phyloP scores from a whole-genome alignment of 495 filamentous ascomycete genomes.

The Aspergillus diversus region DNA sequence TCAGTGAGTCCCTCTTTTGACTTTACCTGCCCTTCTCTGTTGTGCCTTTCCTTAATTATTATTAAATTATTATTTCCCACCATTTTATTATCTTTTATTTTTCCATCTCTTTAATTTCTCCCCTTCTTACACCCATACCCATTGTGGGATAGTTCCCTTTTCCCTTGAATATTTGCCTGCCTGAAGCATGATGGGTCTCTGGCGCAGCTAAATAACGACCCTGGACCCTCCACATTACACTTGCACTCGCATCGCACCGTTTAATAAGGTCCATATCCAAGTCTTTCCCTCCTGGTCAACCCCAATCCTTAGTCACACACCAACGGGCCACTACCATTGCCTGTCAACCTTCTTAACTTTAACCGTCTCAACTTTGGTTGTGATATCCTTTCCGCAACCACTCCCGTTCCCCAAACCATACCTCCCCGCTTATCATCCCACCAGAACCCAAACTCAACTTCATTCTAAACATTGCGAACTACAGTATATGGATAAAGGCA shows the following conservation, averaged over 20 bases:
- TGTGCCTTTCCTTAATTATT: slow-evolving; percentile 19
- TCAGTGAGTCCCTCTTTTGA: slow-evolving; percentile 23
- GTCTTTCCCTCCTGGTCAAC: slow-evolving; percentile 10
- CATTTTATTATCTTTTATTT: slow-evolving; percentile 18
- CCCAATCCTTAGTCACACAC: slow-evolving; percentile 17
- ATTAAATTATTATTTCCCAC: slow-evolving; percentile 15
- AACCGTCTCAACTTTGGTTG: slow-evolving; percentile 17
- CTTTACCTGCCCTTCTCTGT: slow-evolving; percentile 21
- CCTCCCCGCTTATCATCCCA: slow-evolving; percentile 6
- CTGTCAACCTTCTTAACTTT: slow-evolving; percentile 25
- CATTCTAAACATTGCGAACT: slow-evolving; percentile 13
- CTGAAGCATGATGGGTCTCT: slow-evolving; percentile 38
- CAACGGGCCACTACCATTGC: slow-evolving; percentile 26
- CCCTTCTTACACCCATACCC: slow-evolving; percentile 21
- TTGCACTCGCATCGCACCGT: slow-evolving; percentile 37
- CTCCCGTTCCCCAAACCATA: slow-evolving; percentile 11
- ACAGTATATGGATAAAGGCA: slow-evolving; percentile 13
- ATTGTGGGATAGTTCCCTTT: slow-evolving; percentile 23
- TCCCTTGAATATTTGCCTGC: slow-evolving; percentile 16
- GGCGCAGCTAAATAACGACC: slow-evolving; percentile 53
- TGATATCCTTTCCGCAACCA: slow-evolving; percentile 17
- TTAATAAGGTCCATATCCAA: slow-evolving; percentile 33
- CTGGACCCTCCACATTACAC: slow-evolving; percentile 49
- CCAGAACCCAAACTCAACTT: slow-evolving; percentile 13
- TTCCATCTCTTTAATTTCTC: slow-evolving; percentile 18